A percentile compares a stretch with the other conserved stretches of the same genome.
These are phyloP conservation scores for Gremmenia infestans DNA, from an alignment of 2,329 filamentous ascomycete genomes.

Conservation along the genomic window DNA sequence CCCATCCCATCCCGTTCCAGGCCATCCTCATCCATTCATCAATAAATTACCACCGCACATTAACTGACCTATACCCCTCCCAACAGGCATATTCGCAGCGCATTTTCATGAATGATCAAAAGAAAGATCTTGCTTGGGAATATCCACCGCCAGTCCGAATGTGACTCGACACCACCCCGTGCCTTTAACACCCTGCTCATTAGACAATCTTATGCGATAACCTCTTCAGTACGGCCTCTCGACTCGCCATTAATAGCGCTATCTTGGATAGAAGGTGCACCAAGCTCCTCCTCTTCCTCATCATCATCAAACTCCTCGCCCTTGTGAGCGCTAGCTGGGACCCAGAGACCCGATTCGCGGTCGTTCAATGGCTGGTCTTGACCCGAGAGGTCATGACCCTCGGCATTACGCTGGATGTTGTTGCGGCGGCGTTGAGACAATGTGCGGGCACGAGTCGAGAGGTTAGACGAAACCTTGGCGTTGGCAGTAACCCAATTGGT, in stretches of 20 bases:
- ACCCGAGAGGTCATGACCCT: slow-evolving; percentile 74
- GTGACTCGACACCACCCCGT: neutral
- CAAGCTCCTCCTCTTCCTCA: neutral
- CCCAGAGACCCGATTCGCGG: slow-evolving; percentile 74
- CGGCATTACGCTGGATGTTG: slow-evolving; percentile 61
- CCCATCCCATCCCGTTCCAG: too few relatives aligned
- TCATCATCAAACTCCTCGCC: slow-evolving; percentile 42
- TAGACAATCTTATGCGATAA: neutral
- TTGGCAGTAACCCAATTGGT: slow-evolving; percentile 96
- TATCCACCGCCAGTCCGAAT: neutral
- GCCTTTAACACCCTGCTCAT: neutral
- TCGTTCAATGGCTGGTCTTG: slow-evolving; percentile 78
- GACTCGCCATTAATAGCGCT: neutral
- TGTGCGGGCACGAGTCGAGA: slow-evolving; percentile 82
- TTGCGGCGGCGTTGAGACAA: slow-evolving; percentile 79
- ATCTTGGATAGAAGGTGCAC: neutral
- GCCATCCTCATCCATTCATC: too few relatives aligned
- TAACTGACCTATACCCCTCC: too few relatives aligned
- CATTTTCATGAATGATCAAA: too few relatives aligned
- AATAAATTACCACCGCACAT: too few relatives aligned
- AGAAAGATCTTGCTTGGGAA: neutral
- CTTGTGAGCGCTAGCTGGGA: slow-evolving; percentile 63
- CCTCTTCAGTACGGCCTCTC: neutral
- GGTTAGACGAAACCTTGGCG: slow-evolving; percentile 79
- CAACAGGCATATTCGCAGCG: too few relatives aligned